Base-by-base conservation (phyloP, 208 protist genomes). In the Kentomonas sorsogonicus region DNA sequence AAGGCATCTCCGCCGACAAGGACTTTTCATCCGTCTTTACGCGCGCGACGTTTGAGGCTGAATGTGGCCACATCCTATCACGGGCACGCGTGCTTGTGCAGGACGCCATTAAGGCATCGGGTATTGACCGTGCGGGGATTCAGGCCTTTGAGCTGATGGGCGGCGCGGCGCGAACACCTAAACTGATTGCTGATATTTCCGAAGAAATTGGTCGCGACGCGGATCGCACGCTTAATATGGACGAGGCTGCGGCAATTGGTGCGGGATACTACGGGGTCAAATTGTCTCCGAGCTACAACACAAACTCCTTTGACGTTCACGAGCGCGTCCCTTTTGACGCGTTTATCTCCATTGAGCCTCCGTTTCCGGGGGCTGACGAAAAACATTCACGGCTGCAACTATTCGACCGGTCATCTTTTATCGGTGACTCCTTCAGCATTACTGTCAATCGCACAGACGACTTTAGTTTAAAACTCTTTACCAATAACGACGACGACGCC, bases 71-170 rank as follows among this genome's bases (percentile, higher is more conserved):
- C 33, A 53, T 97, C 15, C 87, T 97, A 52, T 56, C 83, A 26
- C 63, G 85, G 13, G 77, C 83, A 11, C 66, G 67, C 27, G 56
- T 61, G 3, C 60, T 96, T 27, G 78, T 80, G 2, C 40, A 68
- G 34, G 71, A 73, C 38, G 74, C 84, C 20, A 44, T 95, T 20
- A 63, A 30, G 13, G 60, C 71, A 36, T 69, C 77, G 30, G 61
- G 76, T 38, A 33, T 89, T 20, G 52, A 63, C 13, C 29, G 68
- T 9, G 60, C 63, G 11, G 63, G 83, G 0, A 51, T 96, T 41
- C 54, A 77, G 47, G 77, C 86, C 4, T 87, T 96, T 53, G 91
- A 96, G 48, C 72, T 96, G 60, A 91, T 95, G 79, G 91, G 91
- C n/a, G 90, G 87, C 16, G 69, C 72, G 15, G 77, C 79, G 2